Evolutionary conservation across 2,329 filamentous ascomycete genomes (phyloP).

Genomic region (Apiospora pterosperma): DNA sequence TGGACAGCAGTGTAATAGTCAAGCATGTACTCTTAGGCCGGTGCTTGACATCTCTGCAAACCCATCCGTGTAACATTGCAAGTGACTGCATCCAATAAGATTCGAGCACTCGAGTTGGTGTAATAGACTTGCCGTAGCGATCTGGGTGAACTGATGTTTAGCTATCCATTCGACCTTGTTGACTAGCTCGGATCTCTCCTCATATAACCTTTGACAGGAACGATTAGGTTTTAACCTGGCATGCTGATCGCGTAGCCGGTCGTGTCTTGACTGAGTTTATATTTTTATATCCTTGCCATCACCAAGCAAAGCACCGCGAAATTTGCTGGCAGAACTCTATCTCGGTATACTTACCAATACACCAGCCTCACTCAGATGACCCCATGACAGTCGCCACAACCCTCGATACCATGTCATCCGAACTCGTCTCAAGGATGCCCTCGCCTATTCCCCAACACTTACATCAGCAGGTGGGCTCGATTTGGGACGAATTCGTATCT

Average conservation of each 20-base stretch:
- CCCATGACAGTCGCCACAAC: no score
- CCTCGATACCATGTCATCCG: not conserved
- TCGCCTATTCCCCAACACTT: not conserved
- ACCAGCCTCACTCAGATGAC: not conserved
- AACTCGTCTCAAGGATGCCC: not conserved
- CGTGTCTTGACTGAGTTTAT: not conserved
- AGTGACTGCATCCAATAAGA: not conserved
- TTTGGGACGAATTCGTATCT: not conserved
- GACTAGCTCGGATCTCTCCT: not conserved
- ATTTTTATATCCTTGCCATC: not conserved
- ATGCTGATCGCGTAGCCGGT: not conserved
- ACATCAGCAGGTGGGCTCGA: not conserved
- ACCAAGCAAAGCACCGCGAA: no score
- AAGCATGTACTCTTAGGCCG: not conserved
- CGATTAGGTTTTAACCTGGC: not conserved
- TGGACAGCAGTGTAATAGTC: not conserved
- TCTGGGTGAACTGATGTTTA: not conserved
- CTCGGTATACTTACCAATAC: no score
- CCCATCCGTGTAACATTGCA: not conserved
- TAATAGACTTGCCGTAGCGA: not conserved
- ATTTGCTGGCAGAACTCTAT: no score
- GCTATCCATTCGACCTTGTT: no score
- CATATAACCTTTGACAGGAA: not conserved
- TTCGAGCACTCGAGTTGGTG: not conserved
- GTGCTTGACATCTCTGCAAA: not conserved